Evolutionary conservation across 495 filamentous ascomycete genomes (phyloP).

Genomic region (Parmelia sp.): DNA sequence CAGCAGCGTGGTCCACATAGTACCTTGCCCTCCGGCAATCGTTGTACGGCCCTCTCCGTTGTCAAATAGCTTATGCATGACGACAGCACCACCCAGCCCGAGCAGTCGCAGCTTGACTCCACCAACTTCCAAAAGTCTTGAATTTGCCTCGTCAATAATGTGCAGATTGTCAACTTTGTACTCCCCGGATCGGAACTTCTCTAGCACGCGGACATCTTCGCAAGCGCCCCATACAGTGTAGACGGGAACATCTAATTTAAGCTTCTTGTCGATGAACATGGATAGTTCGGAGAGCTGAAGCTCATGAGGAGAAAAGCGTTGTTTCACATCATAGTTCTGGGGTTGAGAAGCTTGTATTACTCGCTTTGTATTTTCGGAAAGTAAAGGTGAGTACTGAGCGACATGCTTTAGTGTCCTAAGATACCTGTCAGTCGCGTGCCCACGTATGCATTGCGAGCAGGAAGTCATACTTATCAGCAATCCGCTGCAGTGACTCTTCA

Average conservation of each 20-base stretch:
- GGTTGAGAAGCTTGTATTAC: slow-evolving; percentile 62
- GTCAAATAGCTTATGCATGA: slow-evolving; percentile 99
- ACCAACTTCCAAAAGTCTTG: slow-evolving; percentile 85
- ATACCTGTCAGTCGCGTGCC: slow-evolving; percentile 28
- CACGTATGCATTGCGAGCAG: slow-evolving; percentile 4
- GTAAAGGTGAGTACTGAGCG: slow-evolving; percentile 93
- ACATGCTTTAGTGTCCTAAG: slow-evolving; percentile 93
- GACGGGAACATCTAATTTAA: slow-evolving; percentile 89
- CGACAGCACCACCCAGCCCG: slow-evolving; percentile 90
- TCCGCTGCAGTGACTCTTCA: slow-evolving; percentile 87
- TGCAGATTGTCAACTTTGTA: slow-evolving; percentile 97
- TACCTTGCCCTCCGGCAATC: slow-evolving; percentile 96
- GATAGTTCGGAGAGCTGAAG: slow-evolving; percentile 93
- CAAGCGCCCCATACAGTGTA: slow-evolving; percentile 99
- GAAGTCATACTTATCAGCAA: slow-evolving; percentile 88
- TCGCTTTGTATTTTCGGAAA: slow-evolving; percentile 81
- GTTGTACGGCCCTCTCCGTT: slow-evolving; percentile 97
- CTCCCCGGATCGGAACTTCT: slow-evolving; percentile 96
- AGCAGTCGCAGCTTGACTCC: slow-evolving; percentile 94
- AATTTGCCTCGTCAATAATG: slow-evolving; percentile 97
- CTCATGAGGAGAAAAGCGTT: slow-evolving; percentile 68
- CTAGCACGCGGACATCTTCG: slow-evolving; percentile 94
- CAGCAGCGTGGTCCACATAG: slow-evolving; percentile 98
- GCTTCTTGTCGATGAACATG: slow-evolving; percentile 78
- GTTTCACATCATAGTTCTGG: slow-evolving; percentile 61